Conservation (phyloP, 2,329 filamentous ascomycete species). For the Beauveria sp. region DNA sequence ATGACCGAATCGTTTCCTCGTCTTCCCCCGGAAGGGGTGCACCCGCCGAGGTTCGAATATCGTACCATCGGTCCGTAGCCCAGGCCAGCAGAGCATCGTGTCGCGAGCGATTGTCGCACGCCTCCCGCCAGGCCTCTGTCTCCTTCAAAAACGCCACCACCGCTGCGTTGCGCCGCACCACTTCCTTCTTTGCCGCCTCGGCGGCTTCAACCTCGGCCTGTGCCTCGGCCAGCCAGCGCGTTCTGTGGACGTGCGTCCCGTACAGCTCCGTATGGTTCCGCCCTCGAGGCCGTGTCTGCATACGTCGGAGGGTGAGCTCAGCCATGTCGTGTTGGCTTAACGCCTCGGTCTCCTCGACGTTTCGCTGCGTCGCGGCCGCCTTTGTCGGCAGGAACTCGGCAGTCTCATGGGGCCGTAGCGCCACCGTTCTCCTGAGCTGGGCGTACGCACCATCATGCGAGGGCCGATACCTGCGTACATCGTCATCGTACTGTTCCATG, state of each 20-base stretch:
- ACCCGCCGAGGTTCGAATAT: background rate
- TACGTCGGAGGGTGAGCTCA: background rate
- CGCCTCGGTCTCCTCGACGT: background rate
- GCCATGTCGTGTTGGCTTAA: background rate
- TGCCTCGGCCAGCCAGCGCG: background rate
- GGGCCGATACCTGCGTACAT: background rate
- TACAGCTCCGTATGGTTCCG: background rate
- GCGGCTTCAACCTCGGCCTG: background rate
- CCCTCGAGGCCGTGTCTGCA: background rate
- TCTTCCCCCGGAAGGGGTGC: too few species aligned
- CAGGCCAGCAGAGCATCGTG: background rate
- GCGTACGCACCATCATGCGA: background rate
- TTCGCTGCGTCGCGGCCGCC: background rate
- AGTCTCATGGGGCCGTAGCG: background rate
- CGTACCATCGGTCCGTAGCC: background rate
- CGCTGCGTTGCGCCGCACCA: background rate
- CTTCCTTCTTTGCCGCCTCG: background rate
- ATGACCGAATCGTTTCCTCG: too few species aligned
- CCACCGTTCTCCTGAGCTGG: background rate
- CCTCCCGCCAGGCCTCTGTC: background rate
- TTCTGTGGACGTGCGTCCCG: background rate
- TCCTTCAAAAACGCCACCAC: background rate
- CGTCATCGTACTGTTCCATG: constrained; percentile 11
- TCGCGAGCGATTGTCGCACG: background rate
- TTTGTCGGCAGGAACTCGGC: background rate